Evolutionary conservation across 1,139 yeast genomes (phyloP), one percentile per base, ranked within the genome.

Genomic region (Groenewaldozyma sp.): DNA sequence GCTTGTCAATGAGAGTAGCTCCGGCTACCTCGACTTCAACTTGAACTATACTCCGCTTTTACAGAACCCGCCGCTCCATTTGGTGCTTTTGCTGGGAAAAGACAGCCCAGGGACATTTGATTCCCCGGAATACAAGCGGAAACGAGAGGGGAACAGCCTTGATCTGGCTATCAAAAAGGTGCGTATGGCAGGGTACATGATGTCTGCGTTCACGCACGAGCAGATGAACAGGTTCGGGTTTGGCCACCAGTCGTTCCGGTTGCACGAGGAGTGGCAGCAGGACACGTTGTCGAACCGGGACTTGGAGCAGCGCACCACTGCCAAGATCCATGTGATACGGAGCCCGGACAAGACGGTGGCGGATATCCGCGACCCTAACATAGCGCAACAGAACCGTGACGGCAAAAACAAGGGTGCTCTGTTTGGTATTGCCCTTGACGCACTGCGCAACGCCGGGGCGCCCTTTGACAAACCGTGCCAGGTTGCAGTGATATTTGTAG

Each of bases 151-250:
- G 1, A 79, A 86, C 45, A 74, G 70, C n/a, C 55, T 88, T 19
- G 80, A 79, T 14, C 61, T 78, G n/a, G 96, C 96, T 0, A 65
- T 84, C 18, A 68, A 69, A 48, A 87, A 84, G 57, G 59, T 91
- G 49, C 76, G 94, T 51, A 74, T 86, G 45, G 96, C 88, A 5
- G 95, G 84, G 3, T 70, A 95, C 52, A 59, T 91, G 59, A 86
- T 87, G 95, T 88, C 86, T 53, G 95, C 96, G 0, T 88, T 76
- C 57, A 88, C 97, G 0, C 80, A 79, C 50, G 96, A 91, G 50
- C 96, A 88, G 56, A 86, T 91, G 95, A 63, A 78, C 43, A 65
- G 78, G 31, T 71, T 73, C 40, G 93, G 94, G 0, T 74, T 84
- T 52, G 94, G 95, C 21, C 76, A 81, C 48, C 65, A 97, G 44